Evolutionary conservation across 805 yeast species (phyloP).

Genomic region (Zygotorulaspora sp.): DNA sequence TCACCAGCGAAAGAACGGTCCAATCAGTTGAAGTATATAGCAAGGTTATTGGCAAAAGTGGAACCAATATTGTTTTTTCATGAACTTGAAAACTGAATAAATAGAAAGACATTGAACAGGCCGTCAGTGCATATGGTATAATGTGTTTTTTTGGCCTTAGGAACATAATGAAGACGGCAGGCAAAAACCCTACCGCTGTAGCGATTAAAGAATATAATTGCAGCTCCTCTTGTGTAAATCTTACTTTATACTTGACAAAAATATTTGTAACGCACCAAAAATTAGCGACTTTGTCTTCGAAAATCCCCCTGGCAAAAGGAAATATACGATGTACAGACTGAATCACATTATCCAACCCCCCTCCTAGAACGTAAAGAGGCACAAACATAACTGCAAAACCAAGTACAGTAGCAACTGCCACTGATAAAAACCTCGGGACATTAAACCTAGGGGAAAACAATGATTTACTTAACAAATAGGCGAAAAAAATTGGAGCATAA

Average conservation of each 20-base stretch:
- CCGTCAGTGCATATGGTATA: slow-evolving; percentile 69
- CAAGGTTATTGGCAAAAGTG: slow-evolving; percentile 78
- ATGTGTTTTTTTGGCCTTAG: slow-evolving; percentile 49
- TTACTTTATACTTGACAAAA: slow-evolving; percentile 59
- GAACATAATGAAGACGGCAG: slow-evolving; percentile 50
- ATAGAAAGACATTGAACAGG: slow-evolving; percentile 82
- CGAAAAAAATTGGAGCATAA: slow-evolving; percentile 85
- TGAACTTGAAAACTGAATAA: slow-evolving; percentile 94
- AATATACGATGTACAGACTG: slow-evolving; percentile 72
- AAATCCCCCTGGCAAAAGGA: slow-evolving; percentile 89
- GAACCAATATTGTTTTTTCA: slow-evolving; percentile 85
- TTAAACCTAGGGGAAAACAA: slow-evolving; percentile 41
- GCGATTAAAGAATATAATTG: slow-evolving; percentile 52
- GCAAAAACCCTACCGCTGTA: slow-evolving; percentile 52
- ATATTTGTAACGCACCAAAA: slow-evolving; percentile 95
- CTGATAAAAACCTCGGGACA: slow-evolving; percentile 51
- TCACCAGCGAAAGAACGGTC: slow-evolving; percentile 62
- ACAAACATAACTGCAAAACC: slow-evolving; percentile 49
- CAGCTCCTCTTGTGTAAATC: slow-evolving; percentile 53
- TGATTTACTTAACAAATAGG: slow-evolving; percentile 60
- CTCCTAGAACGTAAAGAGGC: slow-evolving; percentile 56
- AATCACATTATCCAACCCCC: slow-evolving; percentile 34
- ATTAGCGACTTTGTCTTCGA: slow-evolving; percentile 96
- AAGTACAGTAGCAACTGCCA: slow-evolving; percentile 58
- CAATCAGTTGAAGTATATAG: slow-evolving; percentile 50